Percentiles rank a stretch among this genome's conserved stretches.
phyloP scores from a whole-genome alignment of 2,329 filamentous ascomycete genomes.

The Fusarium phyllophilum region DNA sequence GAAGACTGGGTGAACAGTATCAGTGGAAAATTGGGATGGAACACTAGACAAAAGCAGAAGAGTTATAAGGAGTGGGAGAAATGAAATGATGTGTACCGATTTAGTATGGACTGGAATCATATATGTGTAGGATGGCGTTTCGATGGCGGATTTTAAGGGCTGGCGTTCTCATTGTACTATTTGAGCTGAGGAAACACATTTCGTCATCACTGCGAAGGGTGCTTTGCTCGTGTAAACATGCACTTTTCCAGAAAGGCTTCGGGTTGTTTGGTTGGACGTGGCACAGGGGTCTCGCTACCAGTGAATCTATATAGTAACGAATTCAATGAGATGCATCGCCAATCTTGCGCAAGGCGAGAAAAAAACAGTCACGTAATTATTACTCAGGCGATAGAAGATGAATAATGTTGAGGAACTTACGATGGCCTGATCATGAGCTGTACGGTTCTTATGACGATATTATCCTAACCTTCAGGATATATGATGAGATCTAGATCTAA shows the following conservation, averaged over 20 bases:
- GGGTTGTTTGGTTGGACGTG: background rate
- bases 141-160: background rate
- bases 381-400: background rate
- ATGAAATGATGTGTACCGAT: constrained; percentile 18
- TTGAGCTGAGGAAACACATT: background rate
- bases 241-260: background rate
- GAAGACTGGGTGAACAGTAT: constrained; percentile 89
- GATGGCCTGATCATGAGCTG: background rate
- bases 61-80: constrained; percentile 61
- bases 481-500: background rate
- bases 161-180: background rate
- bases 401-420: background rate
- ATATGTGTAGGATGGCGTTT: constrained; percentile 8
- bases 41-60: constrained; percentile 82
- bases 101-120: background rate
- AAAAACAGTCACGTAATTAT: background rate
- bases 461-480: background rate
- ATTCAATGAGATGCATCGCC: background rate
- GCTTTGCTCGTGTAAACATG: background rate
- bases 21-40: constrained; percentile 82
- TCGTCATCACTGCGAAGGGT: background rate
- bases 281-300: background rate
- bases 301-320: background rate
- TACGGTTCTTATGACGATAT: background rate
- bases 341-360: background rate